Base-by-base conservation (phyloP, 2,329 filamentous ascomycete species). In the Leptographium wingfieldii region DNA sequence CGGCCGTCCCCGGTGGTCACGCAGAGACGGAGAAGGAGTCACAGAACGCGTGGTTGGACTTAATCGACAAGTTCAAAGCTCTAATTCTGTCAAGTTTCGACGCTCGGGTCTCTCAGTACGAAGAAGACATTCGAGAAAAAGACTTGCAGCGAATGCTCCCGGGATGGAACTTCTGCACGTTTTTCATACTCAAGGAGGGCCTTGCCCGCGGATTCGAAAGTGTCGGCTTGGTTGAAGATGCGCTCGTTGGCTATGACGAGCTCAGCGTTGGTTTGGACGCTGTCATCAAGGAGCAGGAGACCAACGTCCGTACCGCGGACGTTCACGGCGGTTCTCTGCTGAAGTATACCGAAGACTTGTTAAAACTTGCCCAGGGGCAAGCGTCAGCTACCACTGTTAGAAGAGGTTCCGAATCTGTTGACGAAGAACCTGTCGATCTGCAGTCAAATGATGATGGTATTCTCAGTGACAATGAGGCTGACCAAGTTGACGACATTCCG, bases 91-190 rank as follows among this genome's bases (percentile, higher is more conserved):
- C 83, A 6, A 95, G 92, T 1, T 99, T 99, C 69, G 92, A 97
- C 73, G 79, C 86, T 66, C 84, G 94, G 10, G 94, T 99, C 1
- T 85, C 83, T 25, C 92, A 97, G 68, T 99, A 99, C 70, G 94
- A 99, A 72, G 92, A 96, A 62, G 94, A 99, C 66, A 96, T 99
- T 66, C 88, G 90, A 63, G 94, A 96, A 71, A 94, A 92, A 68
- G 92, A 97, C 66, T 82, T 86, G 0, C 92, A 97, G 70, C 82
- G 92, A 55, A 85, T 79, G 40, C 74, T 99, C 22, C 94, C 94
- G 0, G 94, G 94, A 0, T 99, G 94, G 94, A 99, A 99, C 69
- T 99, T 99, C 70, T 97, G 94, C 73, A 99, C 94, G 0, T 99
- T 99, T 70, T 99, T 99, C 70, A 92, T 99, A 19, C 79, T 99